These are phyloP conservation scores for Geotrichum carabidarum DNA, from an alignment of 1,139 yeast species.

Conservation along the genomic window DNA sequence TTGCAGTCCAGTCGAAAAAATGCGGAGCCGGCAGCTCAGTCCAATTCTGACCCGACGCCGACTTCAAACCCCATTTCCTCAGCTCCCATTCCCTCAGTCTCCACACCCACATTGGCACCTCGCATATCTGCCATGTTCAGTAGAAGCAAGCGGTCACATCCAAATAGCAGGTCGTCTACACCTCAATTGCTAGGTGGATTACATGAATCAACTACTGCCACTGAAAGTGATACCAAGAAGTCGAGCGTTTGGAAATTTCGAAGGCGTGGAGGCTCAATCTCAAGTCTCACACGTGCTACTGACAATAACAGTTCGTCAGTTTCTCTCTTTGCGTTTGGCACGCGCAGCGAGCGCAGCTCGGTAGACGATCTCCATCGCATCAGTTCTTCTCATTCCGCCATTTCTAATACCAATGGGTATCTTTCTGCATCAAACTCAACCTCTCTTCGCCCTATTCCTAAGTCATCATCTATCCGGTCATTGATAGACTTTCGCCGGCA, in stretches of 20 bases:
- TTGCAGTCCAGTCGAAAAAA: neutral
- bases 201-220: neutral
- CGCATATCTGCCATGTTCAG: conserved; percentile 11
- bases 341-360: conserved; percentile 7
- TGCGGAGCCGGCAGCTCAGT: neutral
- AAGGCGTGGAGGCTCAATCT: conserved; percentile 11
- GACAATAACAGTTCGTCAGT: conserved; percentile 10
- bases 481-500: conserved; percentile 9
- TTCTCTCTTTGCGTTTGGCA: conserved; percentile 8
- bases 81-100: neutral
- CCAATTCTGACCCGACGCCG: neutral
- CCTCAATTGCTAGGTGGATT: conserved; percentile 9
- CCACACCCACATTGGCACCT: neutral
- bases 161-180: conserved; percentile 3
- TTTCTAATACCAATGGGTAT: neutral
- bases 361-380: conserved; percentile 9
- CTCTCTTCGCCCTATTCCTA: conserved; percentile 6
- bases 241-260: conserved; percentile 10
- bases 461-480: conserved; percentile 14
- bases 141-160: conserved; percentile 2
- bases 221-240: neutral
- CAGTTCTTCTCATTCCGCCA: neutral
- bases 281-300: conserved; percentile 8
- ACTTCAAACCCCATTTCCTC: neutral
- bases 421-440: conserved; percentile 1